Conservation (phyloP, 768 basidiomycete species). For the Kwoniella bestiolae region DNA sequence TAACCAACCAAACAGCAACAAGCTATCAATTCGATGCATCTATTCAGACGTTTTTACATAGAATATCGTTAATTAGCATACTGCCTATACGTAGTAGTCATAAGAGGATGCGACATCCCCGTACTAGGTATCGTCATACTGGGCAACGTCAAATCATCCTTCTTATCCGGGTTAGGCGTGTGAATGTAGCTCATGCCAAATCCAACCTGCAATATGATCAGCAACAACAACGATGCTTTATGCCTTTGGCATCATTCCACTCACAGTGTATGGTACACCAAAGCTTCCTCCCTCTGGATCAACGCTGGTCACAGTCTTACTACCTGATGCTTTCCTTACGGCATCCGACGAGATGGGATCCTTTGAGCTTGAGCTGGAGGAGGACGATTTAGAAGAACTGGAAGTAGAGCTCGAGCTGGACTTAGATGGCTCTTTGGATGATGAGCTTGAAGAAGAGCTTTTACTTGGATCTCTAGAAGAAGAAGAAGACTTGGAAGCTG, state of each 20-base stretch:
- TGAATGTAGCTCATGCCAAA: slow-evolving; percentile 53
- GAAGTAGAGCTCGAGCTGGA: slow-evolving; percentile 13
- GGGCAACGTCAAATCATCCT: slow-evolving; percentile 24
- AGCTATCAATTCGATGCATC: background rate
- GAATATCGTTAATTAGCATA: slow-evolving; percentile 30
- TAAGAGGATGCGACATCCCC: slow-evolving; percentile 48
- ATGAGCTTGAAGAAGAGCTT: slow-evolving; percentile 16
- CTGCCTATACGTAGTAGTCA: slow-evolving; percentile 36
- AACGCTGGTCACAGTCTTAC: slow-evolving; percentile 32
- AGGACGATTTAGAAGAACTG: slow-evolving; percentile 15
- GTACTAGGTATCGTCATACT: slow-evolving; percentile 33
- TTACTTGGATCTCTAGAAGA: slow-evolving; percentile 15
- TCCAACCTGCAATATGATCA: slow-evolving; percentile 38
- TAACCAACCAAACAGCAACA: no score
- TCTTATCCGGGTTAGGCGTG: slow-evolving; percentile 16
- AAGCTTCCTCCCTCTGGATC: slow-evolving; percentile 21
- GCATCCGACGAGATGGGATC: slow-evolving; percentile 27
- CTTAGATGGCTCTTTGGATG: slow-evolving; percentile 3
- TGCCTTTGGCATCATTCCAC: no score
- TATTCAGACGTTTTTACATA: background rate
- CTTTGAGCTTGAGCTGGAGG: slow-evolving; percentile 4
- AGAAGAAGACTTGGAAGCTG: background rate
- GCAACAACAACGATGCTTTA: no score
- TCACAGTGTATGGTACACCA: slow-evolving; percentile 34
- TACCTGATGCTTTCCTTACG: slow-evolving; percentile 36